Evolutionary conservation across 805 yeast genomes (phyloP), one percentile per base, ranked within the genome.

Genomic region (Hanseniaspora nectarophila): DNA sequence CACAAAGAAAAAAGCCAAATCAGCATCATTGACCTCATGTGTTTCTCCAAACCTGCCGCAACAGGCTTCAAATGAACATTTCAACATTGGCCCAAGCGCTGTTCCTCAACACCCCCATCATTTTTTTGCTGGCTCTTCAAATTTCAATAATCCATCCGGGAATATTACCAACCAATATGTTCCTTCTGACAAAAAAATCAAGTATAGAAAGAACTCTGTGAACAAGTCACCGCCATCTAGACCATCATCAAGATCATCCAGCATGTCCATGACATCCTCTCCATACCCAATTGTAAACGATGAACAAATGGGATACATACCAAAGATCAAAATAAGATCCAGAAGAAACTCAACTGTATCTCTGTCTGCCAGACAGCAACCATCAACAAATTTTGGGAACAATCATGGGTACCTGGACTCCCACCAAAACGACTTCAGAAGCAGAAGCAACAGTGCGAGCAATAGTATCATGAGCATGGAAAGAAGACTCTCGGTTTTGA

Each of bases 271-370:
- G 51, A 64, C 69, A 3, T 62, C 66, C 1, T 37, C 39, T 31
- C 45, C 28, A 16, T 35, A 45, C 16, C 45, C 52, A n/a, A 48
- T 32, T 2, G 45, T 18, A 15, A 45, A 50, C 12, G 66, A 64
- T 23, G 64, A 56, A 33, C 68, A 66, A 44, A 61, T 62, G 8
- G 68, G 68, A 16, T 64, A 64, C 31, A 58, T 65, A 21, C 70
- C 70, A 42, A 65, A 65, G 52, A 65, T 66, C 16, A 56, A 65
- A 26, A 67, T 66, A 4, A 61, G 62, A 49, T 60, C 67, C 16
- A 64, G 70, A 55, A 60, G 67, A 54, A 58, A 60, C 38, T 64
- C 67, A 3, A 57, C 57, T 26, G 61, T 59, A 10, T 56, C 55
- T 13, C 13, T 47, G 15, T 46, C 52, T 12, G 43, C 45, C n/a